phyloP scores from a whole-genome alignment of 2,329 filamentous ascomycete genomes.

The Daldinia sp. region DNA sequence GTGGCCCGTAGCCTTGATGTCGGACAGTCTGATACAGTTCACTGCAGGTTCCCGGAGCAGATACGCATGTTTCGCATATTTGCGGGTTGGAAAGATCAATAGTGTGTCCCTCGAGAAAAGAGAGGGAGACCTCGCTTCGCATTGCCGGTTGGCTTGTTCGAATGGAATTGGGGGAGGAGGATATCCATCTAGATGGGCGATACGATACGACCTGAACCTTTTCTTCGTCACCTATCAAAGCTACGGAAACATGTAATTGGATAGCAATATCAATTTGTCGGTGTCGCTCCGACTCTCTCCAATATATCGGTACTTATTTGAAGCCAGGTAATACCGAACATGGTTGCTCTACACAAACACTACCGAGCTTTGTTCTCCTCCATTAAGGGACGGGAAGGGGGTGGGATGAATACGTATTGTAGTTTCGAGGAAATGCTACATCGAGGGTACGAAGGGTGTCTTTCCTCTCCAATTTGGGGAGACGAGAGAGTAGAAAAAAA shows the following conservation, averaged over 20 bases:
- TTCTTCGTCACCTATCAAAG: slow-evolving; percentile 4
- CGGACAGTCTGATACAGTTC: slow-evolving; percentile 33
- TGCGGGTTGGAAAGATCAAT: slow-evolving; percentile 36
- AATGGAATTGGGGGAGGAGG: slow-evolving; percentile 7
- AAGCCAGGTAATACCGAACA: slow-evolving; percentile 26
- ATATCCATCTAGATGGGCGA: slow-evolving; percentile 7
- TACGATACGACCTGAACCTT: slow-evolving; percentile 16
- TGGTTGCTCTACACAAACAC: slow-evolving; percentile 9
- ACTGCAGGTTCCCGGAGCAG: slow-evolving; percentile 31
- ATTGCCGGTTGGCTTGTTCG: slow-evolving; percentile 12
- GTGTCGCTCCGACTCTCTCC: slow-evolving; percentile 6
- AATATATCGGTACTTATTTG: slow-evolving; percentile 31
- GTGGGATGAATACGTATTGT: slow-evolving; percentile 2
- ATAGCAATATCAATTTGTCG: slow-evolving; percentile 25
- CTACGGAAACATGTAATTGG: slow-evolving; percentile 23
- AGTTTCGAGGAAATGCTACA: slow-evolving; percentile 25
- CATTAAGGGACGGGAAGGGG: slow-evolving; percentile 15
- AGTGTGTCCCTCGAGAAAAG: slow-evolving; percentile 20
- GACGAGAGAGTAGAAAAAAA: slow-evolving; percentile 2
- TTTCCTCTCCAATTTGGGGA: slow-evolving; percentile 26
- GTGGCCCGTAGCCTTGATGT: slow-evolving; percentile 10
- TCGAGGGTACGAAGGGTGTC: slow-evolving; percentile 3
- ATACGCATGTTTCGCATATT: slow-evolving; percentile 27
- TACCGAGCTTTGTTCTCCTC: slow-evolving; percentile 10
- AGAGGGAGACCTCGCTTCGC: slow-evolving; percentile 23